Percentiles rank a stretch among this genome's conserved stretches.
These are phyloP conservation scores for Ceratonia siliqua DNA, from an alignment of 306 rosid species.

Conservation along the genomic window DNA sequence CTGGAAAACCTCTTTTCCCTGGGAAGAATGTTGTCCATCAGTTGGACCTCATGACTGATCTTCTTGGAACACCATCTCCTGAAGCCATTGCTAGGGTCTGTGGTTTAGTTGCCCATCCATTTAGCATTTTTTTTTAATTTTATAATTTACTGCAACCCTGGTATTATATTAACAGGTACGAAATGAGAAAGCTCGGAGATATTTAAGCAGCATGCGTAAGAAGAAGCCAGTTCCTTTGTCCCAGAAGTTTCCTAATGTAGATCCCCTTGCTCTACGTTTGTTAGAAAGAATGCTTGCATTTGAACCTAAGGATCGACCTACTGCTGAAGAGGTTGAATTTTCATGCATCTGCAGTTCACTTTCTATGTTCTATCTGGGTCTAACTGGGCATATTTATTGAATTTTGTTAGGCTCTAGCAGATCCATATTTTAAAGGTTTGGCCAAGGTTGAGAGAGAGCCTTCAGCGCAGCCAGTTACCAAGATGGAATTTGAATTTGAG, in stretches of 20 bases:
- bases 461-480: constrained; percentile 82
- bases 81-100: constrained; percentile 89
- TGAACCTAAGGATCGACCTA: constrained; percentile 88
- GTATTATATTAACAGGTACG: constrained; percentile 51
- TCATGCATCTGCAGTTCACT: constrained; percentile 3
- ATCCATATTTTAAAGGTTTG: constrained; percentile 86
- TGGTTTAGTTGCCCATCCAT: constrained; percentile 9
- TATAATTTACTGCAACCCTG: background rate
- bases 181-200: constrained; percentile 89
- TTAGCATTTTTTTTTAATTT: background rate
- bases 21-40: constrained; percentile 94
- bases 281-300: constrained; percentile 89
- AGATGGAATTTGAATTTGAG: constrained; percentile 94
- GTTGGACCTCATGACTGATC: constrained; percentile 83
- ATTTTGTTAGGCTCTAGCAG: constrained; percentile 69
- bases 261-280: constrained; percentile 79
- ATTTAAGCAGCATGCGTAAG: constrained; percentile 85
- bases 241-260: constrained; percentile 85
- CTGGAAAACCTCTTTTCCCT: constrained; percentile 90
- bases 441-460: constrained; percentile 95
- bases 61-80: constrained; percentile 77
- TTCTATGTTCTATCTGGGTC: background rate
- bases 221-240: constrained; percentile 76
- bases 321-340: constrained; percentile 79
- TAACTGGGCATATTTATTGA: constrained; percentile 24